Conservation (phyloP, 345 rosid species). For the Erodium maritimum region DNA sequence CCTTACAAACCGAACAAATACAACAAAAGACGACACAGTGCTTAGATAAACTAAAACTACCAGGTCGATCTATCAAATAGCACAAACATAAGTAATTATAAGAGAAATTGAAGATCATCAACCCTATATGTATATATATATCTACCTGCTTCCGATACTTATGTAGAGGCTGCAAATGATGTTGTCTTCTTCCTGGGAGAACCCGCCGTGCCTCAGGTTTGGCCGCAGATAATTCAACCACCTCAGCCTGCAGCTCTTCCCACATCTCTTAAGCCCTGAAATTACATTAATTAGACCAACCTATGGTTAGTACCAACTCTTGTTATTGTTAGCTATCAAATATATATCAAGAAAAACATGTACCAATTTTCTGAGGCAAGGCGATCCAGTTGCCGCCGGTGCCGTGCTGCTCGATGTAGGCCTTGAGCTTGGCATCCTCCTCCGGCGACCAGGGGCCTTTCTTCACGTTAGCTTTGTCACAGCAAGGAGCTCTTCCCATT, state of each 20-base stretch:
- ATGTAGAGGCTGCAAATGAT: conserved; percentile 30
- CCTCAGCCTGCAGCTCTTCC: conserved; percentile 32
- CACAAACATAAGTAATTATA: too few relatives aligned
- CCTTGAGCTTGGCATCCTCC: conserved; percentile 49
- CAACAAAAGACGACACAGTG: too few relatives aligned
- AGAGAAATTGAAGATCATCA: too few relatives aligned
- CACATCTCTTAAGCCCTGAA: conserved; percentile 28
- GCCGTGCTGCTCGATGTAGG: conserved; percentile 17
- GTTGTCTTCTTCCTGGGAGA: conserved; percentile 34
- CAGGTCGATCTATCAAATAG: too few relatives aligned
- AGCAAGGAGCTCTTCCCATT: conserved; percentile 89
- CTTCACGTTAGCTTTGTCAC: conserved; percentile 81
- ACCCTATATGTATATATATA: too few relatives aligned
- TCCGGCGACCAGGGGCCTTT: conserved; percentile 93
- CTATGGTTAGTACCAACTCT: too few relatives aligned
- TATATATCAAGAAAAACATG: neutral
- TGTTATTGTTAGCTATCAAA: neutral
- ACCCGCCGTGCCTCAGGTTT: conserved; percentile 29
- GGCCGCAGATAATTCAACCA: conserved; percentile 39
- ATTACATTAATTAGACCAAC: too few relatives aligned
- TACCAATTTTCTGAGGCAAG: conserved; percentile 26
- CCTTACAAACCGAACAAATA: too few relatives aligned
- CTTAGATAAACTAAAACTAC: too few relatives aligned
- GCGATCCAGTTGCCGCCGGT: conserved; percentile 72
- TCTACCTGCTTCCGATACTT: conserved; percentile 36